A percentile compares a stretch with the other conserved stretches of the same genome.
Evolutionary conservation across 108 stramenopile species (phyloP).

Genomic region (Nitzschia inconspicua): DNA sequence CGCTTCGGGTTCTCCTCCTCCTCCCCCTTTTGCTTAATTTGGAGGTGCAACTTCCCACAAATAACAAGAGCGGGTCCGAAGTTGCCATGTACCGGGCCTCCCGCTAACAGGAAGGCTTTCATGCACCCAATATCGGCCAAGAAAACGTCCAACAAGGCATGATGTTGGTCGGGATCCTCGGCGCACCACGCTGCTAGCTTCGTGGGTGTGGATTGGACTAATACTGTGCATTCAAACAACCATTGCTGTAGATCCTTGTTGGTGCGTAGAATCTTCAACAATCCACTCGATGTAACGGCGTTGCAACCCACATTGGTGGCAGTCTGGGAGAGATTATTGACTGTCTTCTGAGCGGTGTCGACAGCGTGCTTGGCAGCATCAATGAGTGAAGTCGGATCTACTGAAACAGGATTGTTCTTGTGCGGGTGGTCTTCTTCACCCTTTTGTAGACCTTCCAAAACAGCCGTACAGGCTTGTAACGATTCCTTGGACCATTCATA

Average conservation of each 20-base stretch:
- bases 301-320: neutral
- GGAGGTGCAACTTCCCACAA: constrained; percentile 1
- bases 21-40: neutral
- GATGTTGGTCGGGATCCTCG: neutral
- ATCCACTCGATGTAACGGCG: neutral
- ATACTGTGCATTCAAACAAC: constrained; percentile 24
- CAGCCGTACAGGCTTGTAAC: constrained; percentile 1
- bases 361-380: constrained; percentile 8
- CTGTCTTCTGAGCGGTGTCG: neutral
- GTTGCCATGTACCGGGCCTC: constrained; percentile 31
- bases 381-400: neutral
- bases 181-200: constrained; percentile 16
- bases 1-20: neutral
- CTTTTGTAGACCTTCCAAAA: constrained; percentile 9
- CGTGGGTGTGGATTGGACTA: constrained; percentile 26
- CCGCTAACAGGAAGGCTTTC: constrained; percentile 15
- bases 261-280: neutral
- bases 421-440: neutral
- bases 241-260: neutral
- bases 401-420: constrained; percentile 1
- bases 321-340: neutral
- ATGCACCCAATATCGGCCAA: constrained; percentile 12
- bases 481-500: constrained; percentile 1
- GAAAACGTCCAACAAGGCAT: constrained; percentile 15
- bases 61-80: constrained; percentile 23